A percentile compares a stretch with the other conserved stretches of the same genome.
Conservation (phyloP, 192 early-diverging fungal genomes). For the Neocallimastix lanati region DNA sequence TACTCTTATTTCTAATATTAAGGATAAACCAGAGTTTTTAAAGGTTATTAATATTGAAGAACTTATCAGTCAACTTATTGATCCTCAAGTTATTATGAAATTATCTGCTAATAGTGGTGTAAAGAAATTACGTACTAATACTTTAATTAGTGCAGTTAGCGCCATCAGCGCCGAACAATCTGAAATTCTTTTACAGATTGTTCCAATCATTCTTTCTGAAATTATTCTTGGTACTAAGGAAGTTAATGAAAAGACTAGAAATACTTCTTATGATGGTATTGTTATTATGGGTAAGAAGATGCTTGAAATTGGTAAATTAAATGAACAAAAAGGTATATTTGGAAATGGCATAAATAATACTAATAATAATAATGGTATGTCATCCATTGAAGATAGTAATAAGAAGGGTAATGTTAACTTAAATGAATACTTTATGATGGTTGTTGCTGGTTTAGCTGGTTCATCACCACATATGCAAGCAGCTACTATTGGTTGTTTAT, state of each 20-base stretch:
- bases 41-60: slow-evolving; percentile 29
- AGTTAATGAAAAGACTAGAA: slow-evolving; percentile 68
- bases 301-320: slow-evolving; percentile 14
- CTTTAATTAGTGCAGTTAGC: slow-evolving; percentile 35
- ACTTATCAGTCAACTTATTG: slow-evolving; percentile 43
- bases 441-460: slow-evolving; percentile 83
- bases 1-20: slow-evolving; percentile 6
- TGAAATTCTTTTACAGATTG: slow-evolving; percentile 48
- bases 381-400: neutral
- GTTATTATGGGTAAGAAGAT: slow-evolving; percentile 83
- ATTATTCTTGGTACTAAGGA: slow-evolving; percentile 88
- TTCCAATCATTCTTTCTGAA: slow-evolving; percentile 74
- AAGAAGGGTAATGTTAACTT: slow-evolving; percentile 21
- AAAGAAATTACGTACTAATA: slow-evolving; percentile 64
- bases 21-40: slow-evolving; percentile 8
- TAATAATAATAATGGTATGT: slow-evolving; percentile 13
- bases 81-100: slow-evolving; percentile 38
- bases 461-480: slow-evolving; percentile 78
- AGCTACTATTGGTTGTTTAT: slow-evolving; percentile 67
- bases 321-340: slow-evolving; percentile 7
- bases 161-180: slow-evolving; percentile 11
- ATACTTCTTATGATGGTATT: slow-evolving; percentile 62
- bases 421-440: slow-evolving; percentile 81
- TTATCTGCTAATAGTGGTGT: slow-evolving; percentile 38
- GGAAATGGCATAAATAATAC: slow-evolving; percentile 31